Evolutionary conservation across 2,329 filamentous ascomycete species (phyloP).

Genomic region (Aulographum hederae): DNA sequence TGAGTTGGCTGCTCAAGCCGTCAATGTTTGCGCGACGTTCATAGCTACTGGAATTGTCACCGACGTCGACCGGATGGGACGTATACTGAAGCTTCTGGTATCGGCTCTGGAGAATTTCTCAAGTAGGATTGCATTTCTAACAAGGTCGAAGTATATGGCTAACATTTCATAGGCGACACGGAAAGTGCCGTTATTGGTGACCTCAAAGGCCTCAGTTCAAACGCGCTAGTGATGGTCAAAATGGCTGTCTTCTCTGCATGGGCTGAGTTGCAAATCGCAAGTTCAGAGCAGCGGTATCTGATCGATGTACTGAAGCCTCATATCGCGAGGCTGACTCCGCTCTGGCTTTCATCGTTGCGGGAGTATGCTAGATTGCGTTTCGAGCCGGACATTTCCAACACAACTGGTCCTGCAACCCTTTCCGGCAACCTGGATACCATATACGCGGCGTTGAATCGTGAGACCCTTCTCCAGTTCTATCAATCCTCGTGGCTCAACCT

Average conservation of each 20-base stretch:
- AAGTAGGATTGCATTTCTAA: conserved; percentile 22
- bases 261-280: conserved; percentile 93
- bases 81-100: conserved; percentile 85
- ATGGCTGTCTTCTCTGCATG: conserved; percentile 94
- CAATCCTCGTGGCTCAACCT: conserved; percentile 94
- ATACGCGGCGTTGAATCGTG: conserved; percentile 83
- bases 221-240: conserved; percentile 96
- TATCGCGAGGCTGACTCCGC: conserved; percentile 70
- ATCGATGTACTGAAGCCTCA: conserved; percentile 78
- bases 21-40: conserved; percentile 96
- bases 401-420: conserved; percentile 49
- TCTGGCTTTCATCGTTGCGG: conserved; percentile 84
- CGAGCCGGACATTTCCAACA: conserved; percentile 92
- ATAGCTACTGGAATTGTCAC: conserved; percentile 95
- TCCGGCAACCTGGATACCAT: conserved; percentile 83
- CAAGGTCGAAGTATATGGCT: conserved; percentile 4
- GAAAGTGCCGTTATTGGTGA: conserved; percentile 84
- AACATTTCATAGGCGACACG: conserved; percentile 38
- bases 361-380: conserved; percentile 89
- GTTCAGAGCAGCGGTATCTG: conserved; percentile 77
- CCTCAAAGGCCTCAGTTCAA: conserved; percentile 78
- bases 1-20: conserved; percentile 84
- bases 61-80: conserved; percentile 95
- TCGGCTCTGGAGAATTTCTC: conserved; percentile 85
- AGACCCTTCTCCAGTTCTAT: conserved; percentile 83